Conservation (phyloP, 495 filamentous ascomycete genomes). For the Astrothelium subdiscretum region DNA sequence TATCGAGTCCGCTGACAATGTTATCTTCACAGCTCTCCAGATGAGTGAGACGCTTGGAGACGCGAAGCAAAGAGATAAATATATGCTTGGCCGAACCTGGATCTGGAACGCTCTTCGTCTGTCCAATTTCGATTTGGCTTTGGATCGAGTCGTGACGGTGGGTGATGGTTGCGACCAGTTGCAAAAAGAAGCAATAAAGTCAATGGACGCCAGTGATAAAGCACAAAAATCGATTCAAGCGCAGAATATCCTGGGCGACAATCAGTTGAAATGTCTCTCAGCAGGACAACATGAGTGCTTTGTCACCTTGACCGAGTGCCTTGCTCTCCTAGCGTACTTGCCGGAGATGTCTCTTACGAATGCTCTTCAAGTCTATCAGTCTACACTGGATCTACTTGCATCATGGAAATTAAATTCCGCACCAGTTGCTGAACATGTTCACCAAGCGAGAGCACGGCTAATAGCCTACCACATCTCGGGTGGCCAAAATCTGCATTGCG, state of each 20-base stretch:
- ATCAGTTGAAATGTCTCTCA: slow-evolving; percentile 5
- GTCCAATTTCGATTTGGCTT: slow-evolving; percentile 34
- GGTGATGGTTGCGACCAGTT: slow-evolving; percentile 19
- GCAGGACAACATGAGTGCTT: slow-evolving; percentile 1
- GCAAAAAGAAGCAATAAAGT: not conserved
- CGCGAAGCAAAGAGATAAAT: slow-evolving; percentile 29
- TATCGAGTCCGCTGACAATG: slow-evolving; percentile 41
- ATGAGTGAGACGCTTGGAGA: slow-evolving; percentile 39
- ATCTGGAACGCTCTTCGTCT: slow-evolving; percentile 54
- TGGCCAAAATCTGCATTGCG: slow-evolving; percentile 12
- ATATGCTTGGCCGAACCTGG: slow-evolving; percentile 59
- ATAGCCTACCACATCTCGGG: slow-evolving; percentile 53
- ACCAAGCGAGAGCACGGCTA: slow-evolving; percentile 40
- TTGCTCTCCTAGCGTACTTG: slow-evolving; percentile 13
- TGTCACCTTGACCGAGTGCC: slow-evolving; percentile 11
- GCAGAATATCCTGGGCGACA: slow-evolving; percentile 15
- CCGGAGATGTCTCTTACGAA: not conserved
- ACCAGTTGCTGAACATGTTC: slow-evolving; percentile 21
- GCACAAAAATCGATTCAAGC: too few species aligned
- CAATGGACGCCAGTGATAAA: not conserved
- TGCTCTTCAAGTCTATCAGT: not conserved
- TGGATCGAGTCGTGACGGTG: slow-evolving; percentile 37
- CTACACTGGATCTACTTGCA: slow-evolving; percentile 12
- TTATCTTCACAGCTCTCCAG: slow-evolving; percentile 54
- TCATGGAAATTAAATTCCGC: slow-evolving; percentile 1